Evolutionary conservation across 805 yeast species (phyloP).

Genomic region (Wickerhamiella occidentalis): DNA sequence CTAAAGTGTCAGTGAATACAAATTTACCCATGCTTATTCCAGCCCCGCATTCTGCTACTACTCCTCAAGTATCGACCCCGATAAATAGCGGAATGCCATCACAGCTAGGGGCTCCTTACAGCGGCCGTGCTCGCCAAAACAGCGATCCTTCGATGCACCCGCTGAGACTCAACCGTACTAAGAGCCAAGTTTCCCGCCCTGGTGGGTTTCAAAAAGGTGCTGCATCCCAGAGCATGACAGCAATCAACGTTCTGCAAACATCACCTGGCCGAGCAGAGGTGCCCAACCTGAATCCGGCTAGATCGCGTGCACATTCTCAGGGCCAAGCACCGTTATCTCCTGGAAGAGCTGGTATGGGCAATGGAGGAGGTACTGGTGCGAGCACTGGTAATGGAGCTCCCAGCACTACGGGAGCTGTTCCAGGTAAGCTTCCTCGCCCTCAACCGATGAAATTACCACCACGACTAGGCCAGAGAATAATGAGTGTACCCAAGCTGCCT

Average conservation of each 20-base stretch:
- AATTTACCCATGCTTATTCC: neutral
- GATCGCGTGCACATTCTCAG: conserved; percentile 18
- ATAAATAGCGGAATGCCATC: neutral
- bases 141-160: conserved; percentile 5
- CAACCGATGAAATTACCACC: conserved; percentile 13
- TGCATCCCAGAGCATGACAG: conserved; percentile 6
- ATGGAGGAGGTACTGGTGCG: neutral
- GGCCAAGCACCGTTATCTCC: conserved; percentile 14
- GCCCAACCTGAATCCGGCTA: conserved; percentile 26
- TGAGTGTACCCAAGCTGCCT: conserved; percentile 4
- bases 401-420: conserved; percentile 14
- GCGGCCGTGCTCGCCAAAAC: neutral
- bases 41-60: neutral
- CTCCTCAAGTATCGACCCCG: neutral
- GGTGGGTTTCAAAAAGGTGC: neutral
- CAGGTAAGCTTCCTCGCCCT: neutral
- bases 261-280: conserved; percentile 34
- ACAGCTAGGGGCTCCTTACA: conserved; percentile 4
- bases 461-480: neutral
- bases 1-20: neutral
- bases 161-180: conserved; percentile 3
- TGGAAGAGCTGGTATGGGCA: neutral
- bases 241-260: conserved; percentile 30
- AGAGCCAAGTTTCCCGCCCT: conserved; percentile 5
- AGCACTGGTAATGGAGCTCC: conserved; percentile 1